Evolutionary conservation across 768 basidiomycete species (phyloP), one percentile per base, ranked within the genome.

Genomic region (Lentinula sp.): DNA sequence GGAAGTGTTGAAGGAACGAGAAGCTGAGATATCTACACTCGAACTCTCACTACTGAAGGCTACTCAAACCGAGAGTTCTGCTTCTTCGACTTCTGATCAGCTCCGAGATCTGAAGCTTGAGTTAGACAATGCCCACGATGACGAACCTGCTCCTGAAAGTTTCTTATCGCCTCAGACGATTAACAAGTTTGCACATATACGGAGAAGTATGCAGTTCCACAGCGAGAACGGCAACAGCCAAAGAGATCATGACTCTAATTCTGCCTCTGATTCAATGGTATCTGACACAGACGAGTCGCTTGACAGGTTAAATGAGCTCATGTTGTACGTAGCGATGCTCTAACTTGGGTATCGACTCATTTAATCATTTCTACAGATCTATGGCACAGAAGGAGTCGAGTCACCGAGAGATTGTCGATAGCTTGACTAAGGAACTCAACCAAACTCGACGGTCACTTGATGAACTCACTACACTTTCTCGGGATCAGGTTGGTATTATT

Each of bases 321-420:
- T 98, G 93, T 77, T 89, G 91, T 95, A 68, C 67, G 91, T 76
- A 12, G 48, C 59, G 65, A 60, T 46, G 49, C 37, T 49, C 35
- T 58, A 18, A 33, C 51, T 28, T 35, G 39, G 36, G 36, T 59
- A 52, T 13, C 12, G 9, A 13, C 20, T 36, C 66, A 62, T 68
- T 61, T 48, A 63, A 63, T 9, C 43, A 33, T 8, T 50, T 16
- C 49, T 66, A 12, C 61, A 97, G 94, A 64, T 93, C 96, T 2
- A 98, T 98, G 96, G 95, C 95, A 2, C 89, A 92, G 76, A 98
- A 98, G 71, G 97, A 99, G 72, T 89, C 92, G 4, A 79, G 86
- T 37, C 96, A 98, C 70, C 85, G 85, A 39, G 92, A 96, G 68
- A 70, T 83, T 23, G 89, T 97, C 32, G 87, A 92, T 45, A 76